Evolutionary conservation across 352 stramenopile species (phyloP), one percentile per base, ranked within the genome.

Genomic region (Thraustotheca clavata): DNA sequence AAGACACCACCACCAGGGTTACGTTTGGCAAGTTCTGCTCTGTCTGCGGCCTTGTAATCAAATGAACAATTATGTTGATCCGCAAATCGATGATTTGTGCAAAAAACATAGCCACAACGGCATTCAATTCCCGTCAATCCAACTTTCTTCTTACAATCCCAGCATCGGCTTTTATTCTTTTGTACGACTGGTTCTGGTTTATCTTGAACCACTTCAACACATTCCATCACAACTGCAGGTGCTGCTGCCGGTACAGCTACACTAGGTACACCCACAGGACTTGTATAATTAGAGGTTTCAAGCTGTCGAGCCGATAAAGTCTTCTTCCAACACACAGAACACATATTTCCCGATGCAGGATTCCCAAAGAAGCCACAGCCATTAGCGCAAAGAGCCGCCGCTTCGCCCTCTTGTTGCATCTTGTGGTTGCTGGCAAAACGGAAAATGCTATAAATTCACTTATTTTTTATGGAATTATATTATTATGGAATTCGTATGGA

Each of bases 131-230:
- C 88, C 22, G 86, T 94, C 5, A 95, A 74, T 0, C 88, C 87
- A 20, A 95, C 81, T 71, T 96, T 96, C 74, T 95, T 95, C 73
- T 88, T 91, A 78, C 88, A 96, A 60, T 90, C 79, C 76, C 85
- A 95, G 77, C 88, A 96, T 27, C 85, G 80, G 67, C 91, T 92
- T 62, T 89, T 86, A 74, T 95, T 96, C 73, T 90, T 96, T 76
- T 96, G 88, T 46, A 91, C 73, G 20, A 38, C 57, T 7, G 27
- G 6, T 1, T n/a, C 14, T 24, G 70, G 65, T 47, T 77, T 80
- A n/a, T n/a, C n/a, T n/a, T n/a, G n/a, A n/a, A n/a, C n/a, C 20
- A 73, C 72, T 4, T 72, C 62, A 11, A 70, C 49, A 0, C 48
- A 54, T 8, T 61, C 43, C 0, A 16, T 38, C 39, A 73, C 71